Evolutionary conservation across 208 protist genomes (phyloP).

Genomic region (Trichomonas gallinae): DNA sequence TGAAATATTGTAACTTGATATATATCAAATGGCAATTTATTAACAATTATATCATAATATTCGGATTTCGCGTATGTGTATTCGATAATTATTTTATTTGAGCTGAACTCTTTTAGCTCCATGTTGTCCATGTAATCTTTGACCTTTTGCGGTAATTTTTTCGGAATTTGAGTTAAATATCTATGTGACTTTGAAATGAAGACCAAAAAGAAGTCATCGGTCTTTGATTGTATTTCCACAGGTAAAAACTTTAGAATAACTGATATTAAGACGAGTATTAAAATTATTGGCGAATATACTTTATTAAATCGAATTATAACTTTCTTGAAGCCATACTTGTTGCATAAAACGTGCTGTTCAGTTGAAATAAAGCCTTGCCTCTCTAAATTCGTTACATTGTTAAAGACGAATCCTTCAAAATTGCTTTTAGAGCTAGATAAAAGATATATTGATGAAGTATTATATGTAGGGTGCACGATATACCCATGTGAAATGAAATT

Average conservation of each 20-base stretch:
- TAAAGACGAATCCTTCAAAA: too few species aligned
- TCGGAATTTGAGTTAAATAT: neutral
- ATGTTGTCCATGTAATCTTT: neutral
- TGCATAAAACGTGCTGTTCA: too few species aligned
- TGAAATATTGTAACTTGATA: neutral
- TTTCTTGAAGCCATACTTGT: too few species aligned
- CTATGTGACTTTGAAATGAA: neutral
- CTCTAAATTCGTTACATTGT: too few species aligned
- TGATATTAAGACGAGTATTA: neutral
- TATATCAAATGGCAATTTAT: neutral
- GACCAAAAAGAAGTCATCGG: neutral
- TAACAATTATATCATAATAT: neutral
- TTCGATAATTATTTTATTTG: neutral
- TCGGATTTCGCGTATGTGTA: neutral
- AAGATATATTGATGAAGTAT: too few species aligned
- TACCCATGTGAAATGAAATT: neutral
- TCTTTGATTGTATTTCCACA: neutral
- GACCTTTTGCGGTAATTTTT: neutral
- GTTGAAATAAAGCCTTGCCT: too few species aligned
- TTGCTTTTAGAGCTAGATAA: too few species aligned
- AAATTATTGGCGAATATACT: too few species aligned
- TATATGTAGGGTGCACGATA: too few species aligned
- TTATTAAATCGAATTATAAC: too few species aligned
- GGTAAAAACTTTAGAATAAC: neutral
- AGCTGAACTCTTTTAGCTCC: neutral